These are phyloP conservation scores for Alternaria panax DNA, from an alignment of 2,329 filamentous ascomycete species.

Conservation along the genomic window DNA sequence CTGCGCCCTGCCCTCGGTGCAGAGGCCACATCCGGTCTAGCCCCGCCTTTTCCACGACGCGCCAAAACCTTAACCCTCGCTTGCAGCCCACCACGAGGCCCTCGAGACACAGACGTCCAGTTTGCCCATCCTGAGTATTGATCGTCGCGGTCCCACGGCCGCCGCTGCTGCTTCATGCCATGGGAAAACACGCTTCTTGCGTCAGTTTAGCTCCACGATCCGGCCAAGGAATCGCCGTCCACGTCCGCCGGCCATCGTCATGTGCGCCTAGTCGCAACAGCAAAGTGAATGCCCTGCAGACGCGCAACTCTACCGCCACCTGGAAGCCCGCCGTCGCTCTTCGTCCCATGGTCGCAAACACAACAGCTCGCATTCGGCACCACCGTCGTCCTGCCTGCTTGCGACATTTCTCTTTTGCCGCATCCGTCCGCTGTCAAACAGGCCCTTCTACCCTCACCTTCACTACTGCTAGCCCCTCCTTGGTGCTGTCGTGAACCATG, in stretches of 20 bases:
- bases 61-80: conserved; percentile 18
- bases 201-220: conserved; percentile 8
- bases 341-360: conserved; percentile 7
- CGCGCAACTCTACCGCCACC: conserved; percentile 1
- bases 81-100: conserved; percentile 24
- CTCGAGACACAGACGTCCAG: conserved; percentile 22
- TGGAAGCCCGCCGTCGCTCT: conserved; percentile 5
- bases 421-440: conserved; percentile 14
- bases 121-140: conserved; percentile 25
- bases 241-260: conserved; percentile 7
- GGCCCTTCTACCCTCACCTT: not conserved
- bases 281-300: not conserved
- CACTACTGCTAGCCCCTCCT: not conserved
- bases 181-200: conserved; percentile 11
- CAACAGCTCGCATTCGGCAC: not conserved
- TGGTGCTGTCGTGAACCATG: conserved; percentile 2
- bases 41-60: conserved; percentile 1
- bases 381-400: not conserved
- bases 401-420: not conserved
- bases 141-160: conserved; percentile 19
- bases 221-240: not conserved
- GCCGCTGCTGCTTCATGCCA: conserved; percentile 8
- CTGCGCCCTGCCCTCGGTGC: conserved; percentile 13
- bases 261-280: not conserved
- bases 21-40: conserved; percentile 19